Base-by-base conservation (phyloP, 306 rosid genomes). In the Begonia loranthoides region DNA sequence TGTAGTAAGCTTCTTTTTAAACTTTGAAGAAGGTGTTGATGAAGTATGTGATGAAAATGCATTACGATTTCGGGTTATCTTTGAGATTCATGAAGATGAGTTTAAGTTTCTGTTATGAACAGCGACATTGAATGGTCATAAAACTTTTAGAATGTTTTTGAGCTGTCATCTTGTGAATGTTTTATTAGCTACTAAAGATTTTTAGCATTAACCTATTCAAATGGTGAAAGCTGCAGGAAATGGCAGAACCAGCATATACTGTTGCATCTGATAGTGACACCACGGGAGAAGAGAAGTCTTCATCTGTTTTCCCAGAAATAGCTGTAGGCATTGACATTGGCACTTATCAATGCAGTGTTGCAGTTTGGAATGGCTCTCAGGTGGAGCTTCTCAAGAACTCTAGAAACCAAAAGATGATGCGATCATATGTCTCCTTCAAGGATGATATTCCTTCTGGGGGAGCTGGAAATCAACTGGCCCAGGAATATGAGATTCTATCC, bases 271-370 rank as follows among this genome's bases (percentile, higher is more conserved):
- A 89, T 65, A 66, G 93, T 62, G 93, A 84, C 64, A 79, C 76
- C 63, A 65, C 76, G 1, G 89, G 73, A 40, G 97, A 84, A 66
- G 97, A 79, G 7, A 82, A 70, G 16, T 34, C 71, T 3, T 53
- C 78, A 13, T 64, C 70, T 6, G 38, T 68, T 66, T 70, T 72
- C 70, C 78, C 90, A 3, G 97, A 79, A 57, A 74, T 70, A n/a
- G 84, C 85, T 16, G 67, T 85, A 48, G 97, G 94, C 52, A 76
- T 89, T 15, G 95, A 89, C 50, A 78, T 89, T 39, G 95, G 97
- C 58, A 89, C 94, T 45, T 79, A 90, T 28, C 84, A 89, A 33
- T 89, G 94, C 61, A 82, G 95, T 56, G 82, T 89, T 56, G 95
- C 94, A 16, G 57, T 76, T 33, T 89, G 95, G 94, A 89, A 80